These are phyloP conservation scores for Nepenthes mirabilis DNA, from an alignment of 148 eudicot genomes.

Conservation along the genomic window DNA sequence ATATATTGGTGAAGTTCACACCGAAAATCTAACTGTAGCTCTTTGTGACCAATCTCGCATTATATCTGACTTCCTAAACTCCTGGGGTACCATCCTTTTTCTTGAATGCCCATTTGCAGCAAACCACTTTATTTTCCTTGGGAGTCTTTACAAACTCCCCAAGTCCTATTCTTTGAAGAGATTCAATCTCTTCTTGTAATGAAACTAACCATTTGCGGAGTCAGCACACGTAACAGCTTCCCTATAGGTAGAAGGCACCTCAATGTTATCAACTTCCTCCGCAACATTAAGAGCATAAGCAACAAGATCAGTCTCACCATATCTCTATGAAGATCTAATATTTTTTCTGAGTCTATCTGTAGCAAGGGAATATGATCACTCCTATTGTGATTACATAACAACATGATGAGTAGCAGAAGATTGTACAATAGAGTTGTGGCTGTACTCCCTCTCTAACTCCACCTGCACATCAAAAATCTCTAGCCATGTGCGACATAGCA, in stretches of 20 bases:
- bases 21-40: neutral
- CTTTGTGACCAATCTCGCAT: neutral
- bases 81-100: neutral
- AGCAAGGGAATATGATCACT: neutral
- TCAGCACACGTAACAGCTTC: neutral
- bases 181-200: neutral
- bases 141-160: neutral
- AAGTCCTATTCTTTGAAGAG: slow-evolving; percentile 1
- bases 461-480: too few species aligned
- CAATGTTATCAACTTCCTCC: neutral
- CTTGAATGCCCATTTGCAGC: neutral
- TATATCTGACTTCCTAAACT: neutral
- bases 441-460: too few species aligned
- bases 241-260: neutral
- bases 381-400: too few species aligned
- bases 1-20: neutral
- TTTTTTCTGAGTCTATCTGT: neutral
- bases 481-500: too few species aligned
- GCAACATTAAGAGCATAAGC: neutral
- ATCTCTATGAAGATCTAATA: neutral
- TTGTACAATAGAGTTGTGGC: too few species aligned
- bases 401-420: too few species aligned
- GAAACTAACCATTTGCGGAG: neutral
- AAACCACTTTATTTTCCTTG: too few species aligned
- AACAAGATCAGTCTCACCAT: neutral